Evolutionary conservation across 2,329 filamentous ascomycete genomes (phyloP).

Genomic region (Xylaria sp.): DNA sequence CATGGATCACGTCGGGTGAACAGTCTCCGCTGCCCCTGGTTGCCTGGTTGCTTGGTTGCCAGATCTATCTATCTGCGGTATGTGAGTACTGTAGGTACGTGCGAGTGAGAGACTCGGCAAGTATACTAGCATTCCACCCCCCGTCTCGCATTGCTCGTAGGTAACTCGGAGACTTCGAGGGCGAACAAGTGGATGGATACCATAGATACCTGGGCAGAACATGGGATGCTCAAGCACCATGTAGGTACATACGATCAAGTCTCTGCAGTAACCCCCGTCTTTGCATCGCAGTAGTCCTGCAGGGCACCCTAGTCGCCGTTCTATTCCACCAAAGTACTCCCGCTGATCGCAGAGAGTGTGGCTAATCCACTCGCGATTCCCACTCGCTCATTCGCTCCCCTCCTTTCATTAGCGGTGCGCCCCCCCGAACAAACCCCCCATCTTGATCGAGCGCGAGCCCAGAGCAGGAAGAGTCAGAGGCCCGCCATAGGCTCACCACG

Average conservation of each 20-base stretch:
- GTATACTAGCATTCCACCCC: background rate
- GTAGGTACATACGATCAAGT: conserved; percentile 45
- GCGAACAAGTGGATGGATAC: conserved; percentile 24
- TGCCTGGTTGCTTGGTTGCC: background rate
- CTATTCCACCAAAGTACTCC: conserved; percentile 38
- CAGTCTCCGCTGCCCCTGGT: background rate
- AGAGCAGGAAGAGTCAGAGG: conserved; percentile 5
- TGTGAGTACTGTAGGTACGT: conserved; percentile 2
- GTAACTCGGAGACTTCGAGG: conserved; percentile 14
- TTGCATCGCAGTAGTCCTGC: conserved; percentile 44
- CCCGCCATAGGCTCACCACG: conserved; percentile 20
- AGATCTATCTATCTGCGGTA: conserved; percentile 2
- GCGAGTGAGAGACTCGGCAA: conserved; percentile 1
- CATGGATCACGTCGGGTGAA: conserved; percentile 14
- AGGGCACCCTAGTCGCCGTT: conserved; percentile 45
- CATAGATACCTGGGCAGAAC: background rate
- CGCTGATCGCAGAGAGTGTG: conserved; percentile 47
- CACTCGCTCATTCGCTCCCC: conserved; percentile 38
- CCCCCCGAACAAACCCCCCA: conserved; percentile 37
- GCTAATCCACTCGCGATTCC: conserved; percentile 34
- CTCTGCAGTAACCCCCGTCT: conserved; percentile 42
- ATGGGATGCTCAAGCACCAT: conserved; percentile 36
- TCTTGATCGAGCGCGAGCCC: conserved; percentile 45
- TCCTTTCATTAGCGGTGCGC: conserved; percentile 35
- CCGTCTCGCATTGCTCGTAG: conserved; percentile 4